Percentiles rank a stretch among this genome's conserved stretches.
Conservation (phyloP, 257 asterid species). For the Eucommia ulmoides region DNA sequence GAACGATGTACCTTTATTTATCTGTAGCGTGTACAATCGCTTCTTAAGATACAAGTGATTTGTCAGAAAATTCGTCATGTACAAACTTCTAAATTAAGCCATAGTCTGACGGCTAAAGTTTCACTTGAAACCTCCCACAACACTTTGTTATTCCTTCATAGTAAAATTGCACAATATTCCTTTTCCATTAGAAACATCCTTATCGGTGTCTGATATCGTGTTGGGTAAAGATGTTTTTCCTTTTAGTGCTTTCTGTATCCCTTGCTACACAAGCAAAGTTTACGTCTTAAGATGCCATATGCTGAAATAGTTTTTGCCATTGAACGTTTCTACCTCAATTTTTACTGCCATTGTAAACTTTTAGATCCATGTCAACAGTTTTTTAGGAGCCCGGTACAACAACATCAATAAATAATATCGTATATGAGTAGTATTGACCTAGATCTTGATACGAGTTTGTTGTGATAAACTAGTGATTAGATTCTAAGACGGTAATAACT, state of each 20-base stretch:
- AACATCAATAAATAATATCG: background rate
- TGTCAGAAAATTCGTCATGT: background rate
- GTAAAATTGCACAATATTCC: too few relatives aligned
- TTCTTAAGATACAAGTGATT: background rate
- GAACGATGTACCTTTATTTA: too few relatives aligned
- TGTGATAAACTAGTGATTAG: too few relatives aligned
- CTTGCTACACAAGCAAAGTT: background rate
- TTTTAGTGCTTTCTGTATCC: background rate
- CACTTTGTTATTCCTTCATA: background rate
- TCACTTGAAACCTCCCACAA: background rate
- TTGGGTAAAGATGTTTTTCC: too few relatives aligned
- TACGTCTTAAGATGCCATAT: background rate
- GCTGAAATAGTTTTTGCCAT: background rate
- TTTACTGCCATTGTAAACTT: background rate
- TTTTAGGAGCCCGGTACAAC: background rate
- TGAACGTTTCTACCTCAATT: background rate
- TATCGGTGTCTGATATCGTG: background rate
- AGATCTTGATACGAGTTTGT: too few relatives aligned
- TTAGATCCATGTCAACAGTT: background rate
- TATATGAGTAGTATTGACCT: too few relatives aligned
- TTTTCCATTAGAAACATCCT: background rate
- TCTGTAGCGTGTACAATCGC: too few relatives aligned
- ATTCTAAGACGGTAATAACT: too few relatives aligned
- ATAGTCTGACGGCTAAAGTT: background rate
- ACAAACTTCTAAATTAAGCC: background rate